These are phyloP conservation scores for Stachybotrys echinatus DNA, from an alignment of 2,329 filamentous ascomycete species.

Conservation along the genomic window DNA sequence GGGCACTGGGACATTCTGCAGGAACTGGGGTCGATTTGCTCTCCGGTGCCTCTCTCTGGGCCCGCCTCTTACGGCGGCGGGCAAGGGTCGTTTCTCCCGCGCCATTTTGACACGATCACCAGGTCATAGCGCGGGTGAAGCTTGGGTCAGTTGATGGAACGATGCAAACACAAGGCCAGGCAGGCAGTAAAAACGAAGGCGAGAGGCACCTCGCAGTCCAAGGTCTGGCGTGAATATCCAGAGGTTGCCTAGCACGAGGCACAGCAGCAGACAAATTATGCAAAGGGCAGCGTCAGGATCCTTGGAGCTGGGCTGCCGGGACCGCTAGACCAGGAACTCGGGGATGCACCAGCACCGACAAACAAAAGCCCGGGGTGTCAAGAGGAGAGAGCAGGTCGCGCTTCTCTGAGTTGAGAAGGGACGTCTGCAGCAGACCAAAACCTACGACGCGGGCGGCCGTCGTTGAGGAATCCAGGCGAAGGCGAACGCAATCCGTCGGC, in stretches of 20 bases:
- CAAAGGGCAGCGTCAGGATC: too few relatives aligned
- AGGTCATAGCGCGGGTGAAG: neutral
- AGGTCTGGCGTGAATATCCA: too few relatives aligned
- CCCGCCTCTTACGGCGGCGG: conserved; percentile 21
- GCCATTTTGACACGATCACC: conserved; percentile 22
- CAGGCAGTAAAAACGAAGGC: too few relatives aligned
- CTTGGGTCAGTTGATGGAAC: neutral
- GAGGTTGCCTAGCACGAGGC: too few relatives aligned
- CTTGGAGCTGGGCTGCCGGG: too few relatives aligned
- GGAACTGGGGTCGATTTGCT: conserved; percentile 24
- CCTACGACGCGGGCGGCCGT: neutral
- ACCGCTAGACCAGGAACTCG: too few relatives aligned
- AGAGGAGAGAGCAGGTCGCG: too few relatives aligned
- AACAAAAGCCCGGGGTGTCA: too few relatives aligned
- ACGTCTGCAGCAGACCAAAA: neutral
- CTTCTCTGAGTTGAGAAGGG: too few relatives aligned
- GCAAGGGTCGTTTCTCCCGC: conserved; percentile 27
- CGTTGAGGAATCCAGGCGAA: neutral
- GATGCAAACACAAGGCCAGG: neutral
- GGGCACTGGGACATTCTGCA: conserved; percentile 25
- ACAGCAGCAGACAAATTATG: too few relatives aligned
- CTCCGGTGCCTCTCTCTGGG: conserved; percentile 30
- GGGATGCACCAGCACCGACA: too few relatives aligned
- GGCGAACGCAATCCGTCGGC: neutral
- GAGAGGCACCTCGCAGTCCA: too few relatives aligned